Base-by-base conservation (phyloP, 139 green algal species). In the Edaphochlamys debaryana region DNA sequence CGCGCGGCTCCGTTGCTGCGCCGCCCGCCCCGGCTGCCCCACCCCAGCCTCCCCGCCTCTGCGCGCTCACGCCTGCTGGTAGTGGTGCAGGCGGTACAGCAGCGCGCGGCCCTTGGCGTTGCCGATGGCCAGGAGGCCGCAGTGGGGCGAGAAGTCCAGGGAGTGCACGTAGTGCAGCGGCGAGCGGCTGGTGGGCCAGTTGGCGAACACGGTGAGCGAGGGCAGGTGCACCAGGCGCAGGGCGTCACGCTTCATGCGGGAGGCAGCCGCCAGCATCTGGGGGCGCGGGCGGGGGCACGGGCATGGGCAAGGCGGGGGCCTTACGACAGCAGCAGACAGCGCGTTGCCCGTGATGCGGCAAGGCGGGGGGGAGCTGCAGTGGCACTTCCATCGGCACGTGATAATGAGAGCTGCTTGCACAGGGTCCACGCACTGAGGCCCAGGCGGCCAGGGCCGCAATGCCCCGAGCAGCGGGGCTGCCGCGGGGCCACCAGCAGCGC, bases 41-140 rank as follows among this genome's bases (percentile, higher is more conserved):
- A n/a, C n/a, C n/a, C n/a, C n/a, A n/a, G n/a, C n/a, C n/a, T n/a
- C n/a, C n/a, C n/a, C n/a, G n/a, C n/a, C n/a, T n/a, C n/a, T n/a
- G n/a, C n/a, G n/a, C n/a, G n/a, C n/a, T 54, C 45, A 80, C n/a
- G 68, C 85, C 41, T 67, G 32, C 38, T 75, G 25, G 80, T 96
- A 98, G 86, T 99, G 94, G 79, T 97, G 94, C 85, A 99, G 80
- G 34, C 95, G 85, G 88, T 99, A 99, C 67, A 99, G 89, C 69
- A 99, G 86, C 68, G 91, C 93, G 0, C 91, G 84, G 30, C 96
- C 96, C 58, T 92, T 93, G 37, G 95, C 95, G 63, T 98, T 99
- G 8, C 96, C 96, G 1, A 97, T 81, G 0, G 96, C 94, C 48
- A 99, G 84, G 79, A 96, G 96, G 27, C 94, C 96, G 52, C 94